Evolutionary conservation across 1,139 yeast genomes (phyloP).

Genomic region (Kurtzmaniella quercitrusa): DNA sequence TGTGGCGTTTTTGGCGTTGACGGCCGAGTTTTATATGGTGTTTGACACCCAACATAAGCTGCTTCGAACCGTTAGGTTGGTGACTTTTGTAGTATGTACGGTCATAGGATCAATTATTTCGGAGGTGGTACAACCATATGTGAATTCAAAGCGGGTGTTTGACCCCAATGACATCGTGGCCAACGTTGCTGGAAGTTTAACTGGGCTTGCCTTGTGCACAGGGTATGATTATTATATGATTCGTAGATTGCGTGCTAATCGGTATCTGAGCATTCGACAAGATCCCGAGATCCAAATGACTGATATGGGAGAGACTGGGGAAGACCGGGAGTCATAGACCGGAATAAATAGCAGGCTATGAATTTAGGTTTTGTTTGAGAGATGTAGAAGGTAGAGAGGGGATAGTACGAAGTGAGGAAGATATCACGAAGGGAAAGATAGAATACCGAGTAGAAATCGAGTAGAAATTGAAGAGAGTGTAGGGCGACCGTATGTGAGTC

Average conservation of each 20-base stretch:
- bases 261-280: constrained; percentile 3
- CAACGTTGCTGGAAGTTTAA: constrained; percentile 36
- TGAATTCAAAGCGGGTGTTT: constrained; percentile 45
- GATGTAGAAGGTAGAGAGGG: background rate
- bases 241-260: background rate
- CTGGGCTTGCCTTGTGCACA: constrained; percentile 20
- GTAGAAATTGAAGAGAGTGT: too few species aligned
- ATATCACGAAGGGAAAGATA: too few species aligned
- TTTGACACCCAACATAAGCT: constrained; percentile 37
- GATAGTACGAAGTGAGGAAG: too few species aligned
- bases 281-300: background rate
- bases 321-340: background rate
- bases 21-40: constrained; percentile 53
- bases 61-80: constrained; percentile 32
- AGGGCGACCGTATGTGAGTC: too few species aligned
- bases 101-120: constrained; percentile 45
- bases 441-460: too few species aligned
- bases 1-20: constrained; percentile 43
- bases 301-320: background rate
- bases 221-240: constrained; percentile 6
- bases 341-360: background rate
- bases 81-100: constrained; percentile 44
- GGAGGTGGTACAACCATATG: constrained; percentile 44
- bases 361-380: background rate
- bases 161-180: constrained; percentile 44